Conservation (phyloP, 1,139 yeast genomes). For the Geotrichum klebahnii region DNA sequence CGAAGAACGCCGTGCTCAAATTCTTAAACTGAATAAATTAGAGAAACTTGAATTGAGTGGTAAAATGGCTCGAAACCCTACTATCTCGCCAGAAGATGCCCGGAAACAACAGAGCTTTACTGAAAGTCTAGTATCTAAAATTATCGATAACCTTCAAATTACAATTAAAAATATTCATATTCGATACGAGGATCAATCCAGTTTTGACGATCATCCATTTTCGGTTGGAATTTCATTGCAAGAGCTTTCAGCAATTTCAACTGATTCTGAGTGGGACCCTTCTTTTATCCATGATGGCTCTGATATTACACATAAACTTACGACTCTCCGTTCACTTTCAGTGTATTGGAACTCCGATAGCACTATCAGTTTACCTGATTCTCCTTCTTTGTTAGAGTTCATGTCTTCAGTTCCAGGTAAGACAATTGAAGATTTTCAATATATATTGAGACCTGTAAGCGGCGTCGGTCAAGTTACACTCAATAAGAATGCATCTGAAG, state of each 20-base stretch:
- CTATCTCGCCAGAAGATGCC: conserved; percentile 44
- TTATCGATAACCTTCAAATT: conserved; percentile 85
- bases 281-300: conserved; percentile 74
- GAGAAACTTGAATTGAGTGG: conserved; percentile 48
- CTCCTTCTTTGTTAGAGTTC: conserved; percentile 37
- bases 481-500: conserved; percentile 61
- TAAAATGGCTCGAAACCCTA: conserved; percentile 24
- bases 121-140: conserved; percentile 79
- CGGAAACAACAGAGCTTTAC: conserved; percentile 72
- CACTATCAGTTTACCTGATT: conserved; percentile 32
- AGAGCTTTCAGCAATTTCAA: conserved; percentile 87
- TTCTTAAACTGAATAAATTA: conserved; percentile 62
- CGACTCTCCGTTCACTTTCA: conserved; percentile 69
- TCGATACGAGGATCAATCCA: conserved; percentile 74
- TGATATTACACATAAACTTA: conserved; percentile 65
- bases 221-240: conserved; percentile 76
- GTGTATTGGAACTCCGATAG: conserved; percentile 81
- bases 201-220: conserved; percentile 54
- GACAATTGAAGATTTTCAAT: conserved; percentile 46
- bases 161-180: conserved; percentile 87
- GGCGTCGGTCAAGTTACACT: conserved; percentile 81
- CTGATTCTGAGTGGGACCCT: conserved; percentile 81
- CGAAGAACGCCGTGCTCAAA: conserved; percentile 58
- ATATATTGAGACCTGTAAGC: conserved; percentile 76
- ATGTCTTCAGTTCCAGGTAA: conserved; percentile 28